These are phyloP conservation scores for Diaporthe vexans DNA, from an alignment of 2,329 filamentous ascomycete species.

Conservation along the genomic window DNA sequence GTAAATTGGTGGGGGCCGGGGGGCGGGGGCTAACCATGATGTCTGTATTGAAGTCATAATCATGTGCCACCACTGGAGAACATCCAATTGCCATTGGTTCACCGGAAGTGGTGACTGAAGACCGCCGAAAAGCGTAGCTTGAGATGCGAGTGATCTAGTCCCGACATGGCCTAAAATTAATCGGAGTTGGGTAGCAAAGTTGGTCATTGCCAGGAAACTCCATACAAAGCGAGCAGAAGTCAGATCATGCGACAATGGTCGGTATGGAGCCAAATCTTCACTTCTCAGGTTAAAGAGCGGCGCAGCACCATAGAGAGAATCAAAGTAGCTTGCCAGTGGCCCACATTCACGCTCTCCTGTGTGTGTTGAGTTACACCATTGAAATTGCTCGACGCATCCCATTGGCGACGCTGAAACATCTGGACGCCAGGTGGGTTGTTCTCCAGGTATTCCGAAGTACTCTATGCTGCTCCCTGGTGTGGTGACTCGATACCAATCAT, in stretches of 20 bases:
- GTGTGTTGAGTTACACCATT: conserved; percentile 35
- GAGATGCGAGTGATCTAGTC: background rate
- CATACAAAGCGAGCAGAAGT: background rate
- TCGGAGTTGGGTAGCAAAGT: no score
- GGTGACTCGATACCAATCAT: conserved; percentile 37
- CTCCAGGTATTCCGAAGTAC: no score
- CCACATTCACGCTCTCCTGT: conserved; percentile 1
- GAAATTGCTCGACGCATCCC: conserved; percentile 27
- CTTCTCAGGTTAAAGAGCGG: background rate
- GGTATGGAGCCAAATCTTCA: fast-evolving
- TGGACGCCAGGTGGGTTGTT: background rate
- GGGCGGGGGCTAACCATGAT: no score
- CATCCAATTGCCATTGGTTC: conserved; percentile 43
- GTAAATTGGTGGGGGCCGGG: no score
- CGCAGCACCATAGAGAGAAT: background rate
- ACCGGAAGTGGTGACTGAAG: conserved; percentile 17
- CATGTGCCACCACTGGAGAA: conserved; percentile 39
- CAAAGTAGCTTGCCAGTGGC: background rate
- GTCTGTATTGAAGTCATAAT: conserved; percentile 31
- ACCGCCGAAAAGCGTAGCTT: background rate
- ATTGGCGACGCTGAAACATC: conserved; percentile 40
- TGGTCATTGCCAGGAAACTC: no score
- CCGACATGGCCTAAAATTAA: background rate
- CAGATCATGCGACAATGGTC: background rate
- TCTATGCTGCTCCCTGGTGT: no score